Evolutionary conservation across 441 rosid species (phyloP), one percentile per base, ranked within the genome.

Genomic region (Daphne laureola): DNA sequence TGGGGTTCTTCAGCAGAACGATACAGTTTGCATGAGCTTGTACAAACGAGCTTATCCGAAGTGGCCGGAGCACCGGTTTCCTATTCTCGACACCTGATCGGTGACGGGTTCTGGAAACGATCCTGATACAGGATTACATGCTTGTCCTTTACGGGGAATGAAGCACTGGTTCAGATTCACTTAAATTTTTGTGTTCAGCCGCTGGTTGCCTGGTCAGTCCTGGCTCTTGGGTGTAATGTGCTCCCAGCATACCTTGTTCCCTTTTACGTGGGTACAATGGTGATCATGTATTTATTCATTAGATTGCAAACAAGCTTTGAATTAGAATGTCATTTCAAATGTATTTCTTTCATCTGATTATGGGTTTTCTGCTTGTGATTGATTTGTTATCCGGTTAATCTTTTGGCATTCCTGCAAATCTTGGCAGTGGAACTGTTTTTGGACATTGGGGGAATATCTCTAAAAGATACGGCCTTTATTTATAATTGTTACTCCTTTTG

Each of bases 31-130:
- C 72, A 77, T 86, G 94, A 80, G 86, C 78, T 69, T 92, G 54
- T 92, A 66, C 75, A 89, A 89, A 76, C 96, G 96, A 0, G 87
- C 81, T 17, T 89, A 83, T 76, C 94, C 97, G 54, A 86, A 84
- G 76, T 88, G 96, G 98, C 92, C 89, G 3, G 89, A 81, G 55
- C 73, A 64, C 57, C 46, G 64, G 57, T 89, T 84, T 78, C 95
- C 95, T 3, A 45, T 78, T 35, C 61, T 55, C 3, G 84, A 76
- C 59, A 67, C 75, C 43, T 83, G 86, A 81, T 16, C n/a, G n/a
- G 42, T 44, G 17, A 17, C 49, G 53, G 27, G 35, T 61, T 49
- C 45, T 46, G 42, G 14, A 21, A 57, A 43, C 36, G 6, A 26
- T 2, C 14, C 31, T 12, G 43, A 49, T 17, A 26, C 52, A 53